Conservation (phyloP, 169 alveolate species). For the Neospora caninum region DNA sequence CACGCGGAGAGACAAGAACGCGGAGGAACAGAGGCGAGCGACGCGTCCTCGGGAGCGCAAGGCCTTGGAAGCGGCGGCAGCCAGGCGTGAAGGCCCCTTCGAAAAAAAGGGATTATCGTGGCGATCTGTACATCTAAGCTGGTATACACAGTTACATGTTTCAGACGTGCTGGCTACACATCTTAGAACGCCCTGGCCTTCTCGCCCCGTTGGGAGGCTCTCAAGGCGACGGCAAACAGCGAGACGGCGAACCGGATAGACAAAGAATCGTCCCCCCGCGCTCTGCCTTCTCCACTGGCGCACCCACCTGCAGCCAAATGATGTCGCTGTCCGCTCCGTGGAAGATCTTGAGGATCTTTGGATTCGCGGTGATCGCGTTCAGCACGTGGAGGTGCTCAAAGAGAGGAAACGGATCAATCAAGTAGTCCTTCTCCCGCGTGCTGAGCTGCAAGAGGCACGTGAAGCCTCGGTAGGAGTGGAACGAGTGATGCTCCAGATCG, state of each 20-base stretch:
- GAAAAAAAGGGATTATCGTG: too few species aligned
- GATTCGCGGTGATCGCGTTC: constrained; percentile 85
- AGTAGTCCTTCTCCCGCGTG: constrained; percentile 85
- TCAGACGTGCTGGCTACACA: too few species aligned
- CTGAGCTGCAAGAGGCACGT: constrained; percentile 90
- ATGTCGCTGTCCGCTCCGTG: constrained; percentile 94
- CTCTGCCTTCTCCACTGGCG: neutral
- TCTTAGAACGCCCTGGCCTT: too few species aligned
- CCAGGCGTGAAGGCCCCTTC: too few species aligned
- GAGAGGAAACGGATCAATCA: constrained; percentile 89
- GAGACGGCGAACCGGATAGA: too few species aligned
- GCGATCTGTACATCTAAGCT: too few species aligned
- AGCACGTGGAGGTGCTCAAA: constrained; percentile 79
- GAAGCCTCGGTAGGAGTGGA: constrained; percentile 88
- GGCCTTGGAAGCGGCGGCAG: too few species aligned
- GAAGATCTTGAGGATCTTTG: constrained; percentile 89
- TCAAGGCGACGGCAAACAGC: too few species aligned
- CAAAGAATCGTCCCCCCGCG: too few species aligned
- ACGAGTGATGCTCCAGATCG: constrained; percentile 92
- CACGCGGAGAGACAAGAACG: neutral
- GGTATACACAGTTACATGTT: too few species aligned
- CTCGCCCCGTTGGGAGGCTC: too few species aligned
- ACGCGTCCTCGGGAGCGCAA: too few species aligned
- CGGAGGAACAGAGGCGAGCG: neutral
- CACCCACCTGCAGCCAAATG: constrained; percentile 87